phyloP scores from a whole-genome alignment of 352 stramenopile species.

The Phytophthora megakarya region DNA sequence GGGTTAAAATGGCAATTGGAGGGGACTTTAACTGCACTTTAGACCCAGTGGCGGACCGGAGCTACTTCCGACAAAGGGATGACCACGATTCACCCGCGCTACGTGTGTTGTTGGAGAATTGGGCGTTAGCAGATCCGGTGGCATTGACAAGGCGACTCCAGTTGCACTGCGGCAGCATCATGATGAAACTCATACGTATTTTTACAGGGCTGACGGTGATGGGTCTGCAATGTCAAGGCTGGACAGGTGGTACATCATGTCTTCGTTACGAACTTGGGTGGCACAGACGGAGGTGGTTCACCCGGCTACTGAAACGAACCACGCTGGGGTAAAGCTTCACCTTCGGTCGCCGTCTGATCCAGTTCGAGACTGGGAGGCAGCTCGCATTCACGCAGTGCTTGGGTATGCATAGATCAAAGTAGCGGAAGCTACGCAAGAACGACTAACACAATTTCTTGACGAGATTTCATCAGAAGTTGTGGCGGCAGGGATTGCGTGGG shows the following conservation, averaged over 20 bases:
- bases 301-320: neutral
- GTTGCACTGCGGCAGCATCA: neutral
- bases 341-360: neutral
- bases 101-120: neutral
- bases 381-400: neutral
- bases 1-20: neutral
- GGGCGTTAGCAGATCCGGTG: neutral
- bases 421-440: too few species aligned
- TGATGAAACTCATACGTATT: neutral
- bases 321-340: neutral
- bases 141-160: too few species aligned
- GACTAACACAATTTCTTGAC: too few species aligned
- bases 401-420: neutral
- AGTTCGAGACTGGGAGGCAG: neutral
- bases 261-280: neutral
- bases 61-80: neutral
- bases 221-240: neutral
- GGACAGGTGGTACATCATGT: neutral
- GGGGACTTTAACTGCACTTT: constrained; percentile 2
- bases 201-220: neutral
- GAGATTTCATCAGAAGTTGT: too few species aligned
- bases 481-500: too few species aligned
- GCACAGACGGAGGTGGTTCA: neutral
- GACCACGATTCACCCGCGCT: neutral
- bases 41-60: neutral